phyloP scores from a whole-genome alignment of 1,284 basidiomycete genomes.

The Melanopsichium pennsylvanicum region DNA sequence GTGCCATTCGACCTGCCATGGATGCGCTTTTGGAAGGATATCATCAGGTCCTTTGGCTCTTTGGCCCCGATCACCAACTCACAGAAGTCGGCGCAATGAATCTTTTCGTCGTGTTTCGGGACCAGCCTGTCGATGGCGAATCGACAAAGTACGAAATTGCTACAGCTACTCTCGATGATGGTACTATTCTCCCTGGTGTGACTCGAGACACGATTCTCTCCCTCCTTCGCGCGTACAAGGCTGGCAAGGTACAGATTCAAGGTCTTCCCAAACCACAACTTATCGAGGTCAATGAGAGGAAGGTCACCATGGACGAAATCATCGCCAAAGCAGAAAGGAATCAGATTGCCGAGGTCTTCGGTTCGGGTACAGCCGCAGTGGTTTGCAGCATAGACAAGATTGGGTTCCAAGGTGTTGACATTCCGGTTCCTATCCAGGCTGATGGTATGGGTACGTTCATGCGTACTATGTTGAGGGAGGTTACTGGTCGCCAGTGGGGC shows the following conservation, averaged over 20 bases:
- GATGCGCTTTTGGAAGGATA: conserved; percentile 44
- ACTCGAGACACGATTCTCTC: conserved; percentile 84
- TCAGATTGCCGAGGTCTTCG: conserved; percentile 45
- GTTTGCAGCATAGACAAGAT: conserved; percentile 53
- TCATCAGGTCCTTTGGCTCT: conserved; percentile 49
- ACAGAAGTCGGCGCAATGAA: conserved; percentile 55
- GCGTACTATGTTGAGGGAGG: conserved; percentile 40
- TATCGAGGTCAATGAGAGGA: conserved; percentile 32
- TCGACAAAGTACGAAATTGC: conserved; percentile 30
- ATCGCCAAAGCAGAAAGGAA: conserved; percentile 23
- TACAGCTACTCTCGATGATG: conserved; percentile 71
- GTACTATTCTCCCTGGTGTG: conserved; percentile 93
- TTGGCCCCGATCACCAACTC: conserved; percentile 42
- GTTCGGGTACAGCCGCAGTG: conserved; percentile 47
- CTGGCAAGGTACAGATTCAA: conserved; percentile 69
- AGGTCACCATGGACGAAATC: conserved; percentile 50
- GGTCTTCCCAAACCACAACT: conserved; percentile 41
- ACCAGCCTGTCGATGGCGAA: conserved; percentile 21
- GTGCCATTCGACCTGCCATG: conserved; percentile 42
- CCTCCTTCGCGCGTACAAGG: conserved; percentile 73
- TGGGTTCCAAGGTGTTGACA: conserved; percentile 40
- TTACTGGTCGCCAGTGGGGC: conserved; percentile 48
- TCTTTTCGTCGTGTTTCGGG: conserved; percentile 50
- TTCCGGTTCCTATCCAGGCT: conserved; percentile 33
- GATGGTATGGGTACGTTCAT: conserved; percentile 48